phyloP scores from a whole-genome alignment of 495 filamentous ascomycete genomes.

The Penicillium manginii region DNA sequence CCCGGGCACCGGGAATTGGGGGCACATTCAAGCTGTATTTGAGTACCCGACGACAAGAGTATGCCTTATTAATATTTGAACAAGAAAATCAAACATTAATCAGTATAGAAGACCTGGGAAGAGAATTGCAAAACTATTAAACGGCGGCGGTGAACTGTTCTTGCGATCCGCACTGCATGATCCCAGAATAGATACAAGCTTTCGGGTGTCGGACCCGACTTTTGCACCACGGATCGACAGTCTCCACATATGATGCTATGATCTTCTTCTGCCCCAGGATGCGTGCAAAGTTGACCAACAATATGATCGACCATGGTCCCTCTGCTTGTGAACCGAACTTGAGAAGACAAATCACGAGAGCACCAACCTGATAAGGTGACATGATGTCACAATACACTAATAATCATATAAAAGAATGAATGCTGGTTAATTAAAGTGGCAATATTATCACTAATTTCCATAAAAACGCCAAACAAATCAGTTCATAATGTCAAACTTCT shows the following conservation, averaged over 20 bases:
- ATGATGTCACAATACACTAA: not conserved
- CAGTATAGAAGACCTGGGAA: too few species aligned
- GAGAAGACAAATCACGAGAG: not conserved
- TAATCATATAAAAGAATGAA: not conserved
- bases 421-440: not conserved
- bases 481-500: slow-evolving; percentile 5
- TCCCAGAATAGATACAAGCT: slow-evolving; percentile 4
- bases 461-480: not conserved
- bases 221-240: not conserved
- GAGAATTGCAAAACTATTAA: too few species aligned
- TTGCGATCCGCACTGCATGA: not conserved
- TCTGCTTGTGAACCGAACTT: not conserved
- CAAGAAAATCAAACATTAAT: too few species aligned
- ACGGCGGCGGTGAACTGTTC: not conserved
- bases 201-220: not conserved
- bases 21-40: too few species aligned
- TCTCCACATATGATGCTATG: slow-evolving; percentile 2
- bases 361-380: not conserved
- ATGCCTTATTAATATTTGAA: too few species aligned
- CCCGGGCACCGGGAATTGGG: too few species aligned
- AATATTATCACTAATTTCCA: not conserved
- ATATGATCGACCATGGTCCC: not conserved
- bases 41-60: too few species aligned
- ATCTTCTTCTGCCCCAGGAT: too few species aligned
- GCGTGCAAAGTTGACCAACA: not conserved